Conservation (phyloP, 352 stramenopile genomes). For the Phytophthora brassicae region DNA sequence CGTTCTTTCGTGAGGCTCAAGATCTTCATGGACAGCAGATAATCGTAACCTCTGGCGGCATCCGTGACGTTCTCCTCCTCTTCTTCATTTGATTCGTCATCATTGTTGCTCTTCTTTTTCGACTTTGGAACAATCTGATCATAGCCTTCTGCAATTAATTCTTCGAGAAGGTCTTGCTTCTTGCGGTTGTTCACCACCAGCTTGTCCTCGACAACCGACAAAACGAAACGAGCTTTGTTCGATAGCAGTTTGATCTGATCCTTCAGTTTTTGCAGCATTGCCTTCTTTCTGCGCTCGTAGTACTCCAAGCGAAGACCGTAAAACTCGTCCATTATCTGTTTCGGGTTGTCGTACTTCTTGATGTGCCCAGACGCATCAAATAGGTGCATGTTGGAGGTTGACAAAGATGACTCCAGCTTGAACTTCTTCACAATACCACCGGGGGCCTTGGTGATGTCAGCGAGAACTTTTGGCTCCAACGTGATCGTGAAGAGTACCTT, state of each 20-base stretch:
- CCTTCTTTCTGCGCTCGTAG: slow-evolving; percentile 92
- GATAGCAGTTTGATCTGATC: slow-evolving; percentile 90
- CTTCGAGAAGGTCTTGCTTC: slow-evolving; percentile 91
- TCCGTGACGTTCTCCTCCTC: slow-evolving; percentile 45
- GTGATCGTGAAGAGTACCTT: slow-evolving; percentile 91
- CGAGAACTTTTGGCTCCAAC: slow-evolving; percentile 71
- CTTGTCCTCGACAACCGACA: slow-evolving; percentile 90
- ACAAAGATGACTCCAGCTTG: slow-evolving; percentile 93
- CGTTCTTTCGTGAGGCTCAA: slow-evolving; percentile 93
- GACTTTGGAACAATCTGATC: slow-evolving; percentile 59
- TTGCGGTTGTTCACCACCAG: slow-evolving; percentile 95
- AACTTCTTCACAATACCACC: slow-evolving; percentile 94
- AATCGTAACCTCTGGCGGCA: slow-evolving; percentile 88
- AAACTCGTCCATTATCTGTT: slow-evolving; percentile 94
- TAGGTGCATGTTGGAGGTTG: slow-evolving; percentile 97
- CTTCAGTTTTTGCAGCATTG: slow-evolving; percentile 86
- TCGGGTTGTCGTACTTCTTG: slow-evolving; percentile 91
- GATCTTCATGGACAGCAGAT: slow-evolving; percentile 95
- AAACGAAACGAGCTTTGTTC: slow-evolving; percentile 97
- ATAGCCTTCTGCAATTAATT: slow-evolving; percentile 91
- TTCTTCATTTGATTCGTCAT: slow-evolving; percentile 58
- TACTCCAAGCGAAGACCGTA: slow-evolving; percentile 91
- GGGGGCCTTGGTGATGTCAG: slow-evolving; percentile 62
- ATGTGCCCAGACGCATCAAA: slow-evolving; percentile 92
- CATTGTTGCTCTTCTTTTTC: slow-evolving; percentile 52